These are phyloP conservation scores for Eimeria zaria DNA, from an alignment of 169 alveolate genomes.

Conservation along the genomic window DNA sequence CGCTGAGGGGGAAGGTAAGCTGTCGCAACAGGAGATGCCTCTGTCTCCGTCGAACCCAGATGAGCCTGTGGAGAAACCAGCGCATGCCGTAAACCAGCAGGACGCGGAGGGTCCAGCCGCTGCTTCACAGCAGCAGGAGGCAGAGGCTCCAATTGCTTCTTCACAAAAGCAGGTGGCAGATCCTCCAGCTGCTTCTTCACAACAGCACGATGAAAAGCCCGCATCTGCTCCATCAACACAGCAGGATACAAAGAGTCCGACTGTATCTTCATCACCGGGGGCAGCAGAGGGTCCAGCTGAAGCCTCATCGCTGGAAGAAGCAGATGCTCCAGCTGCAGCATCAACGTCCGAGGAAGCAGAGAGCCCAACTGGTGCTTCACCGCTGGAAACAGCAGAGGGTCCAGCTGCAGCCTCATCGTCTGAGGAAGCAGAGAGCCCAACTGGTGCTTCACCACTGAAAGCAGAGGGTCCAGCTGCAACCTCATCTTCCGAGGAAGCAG, in stretches of 20 bases:
- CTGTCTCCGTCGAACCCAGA: neutral
- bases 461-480: no score
- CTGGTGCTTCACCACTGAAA: neutral
- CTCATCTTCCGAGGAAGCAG: no score
- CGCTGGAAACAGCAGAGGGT: neutral
- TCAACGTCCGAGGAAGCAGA: neutral
- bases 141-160: neutral
- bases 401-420: neutral
- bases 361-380: neutral
- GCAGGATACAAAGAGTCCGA: neutral
- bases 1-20: neutral
- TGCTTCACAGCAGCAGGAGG: neutral
- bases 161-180: neutral
- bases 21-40: conserved; percentile 34
- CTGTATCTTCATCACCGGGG: neutral
- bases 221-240: no score
- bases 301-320: neutral
- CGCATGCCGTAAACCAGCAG: neutral
- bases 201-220: no score
- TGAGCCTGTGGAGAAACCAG: neutral
- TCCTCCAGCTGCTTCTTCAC: neutral
- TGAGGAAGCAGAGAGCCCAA: no score
- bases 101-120: neutral
- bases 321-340: neutral
- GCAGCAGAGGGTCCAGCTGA: neutral